These are phyloP conservation scores for Silene coronaria DNA, from an alignment of 179 eudicot genomes.

Conservation along the genomic window DNA sequence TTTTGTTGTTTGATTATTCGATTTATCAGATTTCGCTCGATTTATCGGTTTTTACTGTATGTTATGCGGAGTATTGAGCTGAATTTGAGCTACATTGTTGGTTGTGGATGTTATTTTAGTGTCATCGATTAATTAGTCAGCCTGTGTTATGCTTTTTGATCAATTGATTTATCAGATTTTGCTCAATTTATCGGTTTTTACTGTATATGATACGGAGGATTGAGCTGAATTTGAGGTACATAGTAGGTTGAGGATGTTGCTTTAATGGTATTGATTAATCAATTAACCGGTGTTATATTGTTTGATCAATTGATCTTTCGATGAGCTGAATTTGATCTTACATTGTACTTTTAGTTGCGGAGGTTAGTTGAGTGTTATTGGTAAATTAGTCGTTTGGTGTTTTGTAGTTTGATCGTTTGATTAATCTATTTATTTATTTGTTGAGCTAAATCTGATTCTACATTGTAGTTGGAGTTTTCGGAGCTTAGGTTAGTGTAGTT, in stretches of 20 bases:
- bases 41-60: not conserved
- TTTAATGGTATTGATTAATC: not conserved
- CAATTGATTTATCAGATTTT: not conserved
- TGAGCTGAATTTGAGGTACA: not conserved
- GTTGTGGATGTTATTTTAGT: not conserved
- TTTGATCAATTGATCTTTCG: too few species aligned
- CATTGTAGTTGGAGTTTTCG: conserved; percentile 8
- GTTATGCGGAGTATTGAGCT: not conserved
- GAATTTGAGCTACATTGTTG: not conserved
- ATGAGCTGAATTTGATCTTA: too few species aligned
- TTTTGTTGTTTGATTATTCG: not conserved
- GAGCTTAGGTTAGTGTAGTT: not conserved
- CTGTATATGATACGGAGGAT: not conserved
- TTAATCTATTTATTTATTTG: not conserved
- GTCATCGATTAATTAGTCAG: too few species aligned
- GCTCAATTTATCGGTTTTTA: not conserved
- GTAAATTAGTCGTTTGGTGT: not conserved
- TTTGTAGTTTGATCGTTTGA: not conserved
- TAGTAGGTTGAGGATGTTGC: not conserved
- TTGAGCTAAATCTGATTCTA: not conserved
- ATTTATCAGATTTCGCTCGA: not conserved
- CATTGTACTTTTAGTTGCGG: not conserved
- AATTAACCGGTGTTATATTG: too few species aligned
- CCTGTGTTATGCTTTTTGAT: too few species aligned
- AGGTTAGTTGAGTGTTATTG: not conserved